Percentiles rank a stretch among this genome's conserved stretches.
Conservation (phyloP, 2,329 filamentous ascomycete genomes). For the Sclerotinia nivalis region DNA sequence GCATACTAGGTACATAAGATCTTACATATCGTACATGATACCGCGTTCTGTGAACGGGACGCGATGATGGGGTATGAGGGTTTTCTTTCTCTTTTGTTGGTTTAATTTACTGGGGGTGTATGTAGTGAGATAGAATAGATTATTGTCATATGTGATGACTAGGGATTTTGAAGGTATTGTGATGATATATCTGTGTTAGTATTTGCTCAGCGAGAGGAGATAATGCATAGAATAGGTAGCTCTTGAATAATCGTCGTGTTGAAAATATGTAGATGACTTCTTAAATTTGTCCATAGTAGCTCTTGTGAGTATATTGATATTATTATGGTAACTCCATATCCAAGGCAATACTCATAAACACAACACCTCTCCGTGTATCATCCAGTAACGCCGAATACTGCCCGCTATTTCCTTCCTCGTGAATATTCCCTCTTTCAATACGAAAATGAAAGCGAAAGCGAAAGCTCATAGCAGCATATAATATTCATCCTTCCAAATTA, state of each 20-base stretch:
- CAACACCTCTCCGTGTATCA: not conserved
- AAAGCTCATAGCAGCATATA: not conserved
- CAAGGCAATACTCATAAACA: not conserved
- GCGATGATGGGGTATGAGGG: conserved; percentile 11
- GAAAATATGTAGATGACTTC: not conserved
- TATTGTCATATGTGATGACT: not conserved
- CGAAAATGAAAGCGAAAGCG: not conserved
- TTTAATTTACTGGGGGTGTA: not conserved
- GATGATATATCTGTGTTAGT: not conserved
- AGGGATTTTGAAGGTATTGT: not conserved
- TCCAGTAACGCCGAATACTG: not conserved
- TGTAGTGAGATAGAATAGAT: not conserved
- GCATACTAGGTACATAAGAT: not conserved
- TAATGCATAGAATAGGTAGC: not conserved
- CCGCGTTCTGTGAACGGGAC: conserved; percentile 13
- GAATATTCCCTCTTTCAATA: not conserved
- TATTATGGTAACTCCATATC: not conserved
- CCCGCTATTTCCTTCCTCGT: not conserved
- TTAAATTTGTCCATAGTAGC: not conserved
- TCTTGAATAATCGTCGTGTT: not conserved
- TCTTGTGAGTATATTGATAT: not conserved
- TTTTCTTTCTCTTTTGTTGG: not conserved
- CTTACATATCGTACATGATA: not conserved
- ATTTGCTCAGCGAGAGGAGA: not conserved
- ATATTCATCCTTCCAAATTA: not conserved